These are phyloP conservation scores for Mortierella sp. DNA, from an alignment of 371 early-diverging fungal genomes.

Conservation along the genomic window DNA sequence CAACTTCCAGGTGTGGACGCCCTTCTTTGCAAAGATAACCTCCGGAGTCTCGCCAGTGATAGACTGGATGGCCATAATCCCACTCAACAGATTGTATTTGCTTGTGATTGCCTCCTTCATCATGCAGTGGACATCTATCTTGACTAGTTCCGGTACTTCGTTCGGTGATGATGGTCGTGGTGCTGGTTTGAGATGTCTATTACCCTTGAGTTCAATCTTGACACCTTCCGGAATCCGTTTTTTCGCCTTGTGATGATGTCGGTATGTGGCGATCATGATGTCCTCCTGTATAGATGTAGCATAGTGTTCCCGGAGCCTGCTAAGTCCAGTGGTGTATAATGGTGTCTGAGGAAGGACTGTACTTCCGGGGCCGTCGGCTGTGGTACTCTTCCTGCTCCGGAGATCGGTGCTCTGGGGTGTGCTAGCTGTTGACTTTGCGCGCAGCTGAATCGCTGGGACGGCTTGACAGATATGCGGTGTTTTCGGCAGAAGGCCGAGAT, in stretches of 20 bases:
- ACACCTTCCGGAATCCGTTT: conserved; percentile 34
- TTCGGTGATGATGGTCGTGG: conserved; percentile 60
- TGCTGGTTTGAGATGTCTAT: conserved; percentile 67
- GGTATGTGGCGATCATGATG: conserved; percentile 84
- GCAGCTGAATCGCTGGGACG: conserved; percentile 22
- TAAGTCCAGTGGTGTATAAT: conserved; percentile 57
- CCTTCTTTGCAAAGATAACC: conserved; percentile 82
- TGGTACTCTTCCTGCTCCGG: conserved; percentile 8
- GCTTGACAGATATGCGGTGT: conserved; percentile 30
- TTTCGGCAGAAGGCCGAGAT: conserved; percentile 41
- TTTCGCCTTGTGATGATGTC: conserved; percentile 65
- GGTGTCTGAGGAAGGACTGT: conserved; percentile 19
- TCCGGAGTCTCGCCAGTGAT: conserved; percentile 88
- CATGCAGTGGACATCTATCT: conserved; percentile 81
- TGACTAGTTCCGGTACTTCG: conserved; percentile 72
- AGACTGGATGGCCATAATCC: conserved; percentile 90
- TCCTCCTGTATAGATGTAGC: conserved; percentile 86
- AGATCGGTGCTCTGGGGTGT: conserved; percentile 8
- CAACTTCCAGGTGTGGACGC: conserved; percentile 87
- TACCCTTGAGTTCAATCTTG: conserved; percentile 61
- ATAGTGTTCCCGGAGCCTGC: conserved; percentile 86
- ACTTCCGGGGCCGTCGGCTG: not conserved
- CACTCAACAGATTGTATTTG: conserved; percentile 89
- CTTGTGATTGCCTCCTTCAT: conserved; percentile 86
- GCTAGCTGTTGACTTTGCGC: conserved; percentile 26